These are phyloP conservation scores for Pisolithus marmoratus DNA, from an alignment of 768 basidiomycete species.

Conservation along the genomic window DNA sequence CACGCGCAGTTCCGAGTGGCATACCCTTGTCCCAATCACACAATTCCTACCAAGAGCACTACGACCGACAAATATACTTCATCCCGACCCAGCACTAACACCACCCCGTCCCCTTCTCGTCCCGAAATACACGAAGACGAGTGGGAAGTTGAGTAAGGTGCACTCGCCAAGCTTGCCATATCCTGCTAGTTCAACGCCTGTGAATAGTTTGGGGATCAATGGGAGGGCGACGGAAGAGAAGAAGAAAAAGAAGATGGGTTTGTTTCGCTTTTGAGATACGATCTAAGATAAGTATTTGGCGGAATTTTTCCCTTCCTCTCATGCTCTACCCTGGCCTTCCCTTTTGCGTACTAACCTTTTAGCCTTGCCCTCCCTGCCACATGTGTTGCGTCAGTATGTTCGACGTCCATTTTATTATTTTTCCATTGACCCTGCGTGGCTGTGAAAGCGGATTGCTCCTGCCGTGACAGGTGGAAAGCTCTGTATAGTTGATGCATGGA, in stretches of 20 bases:
- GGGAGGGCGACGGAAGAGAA: constrained; percentile 44
- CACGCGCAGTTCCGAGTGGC: constrained; percentile 65
- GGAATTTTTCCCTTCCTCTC: neutral
- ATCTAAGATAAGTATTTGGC: neutral
- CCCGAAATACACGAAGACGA: constrained; percentile 20
- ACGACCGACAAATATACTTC: constrained; percentile 78
- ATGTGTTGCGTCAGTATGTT: no score
- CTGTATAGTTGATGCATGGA: neutral
- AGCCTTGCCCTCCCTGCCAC: no score
- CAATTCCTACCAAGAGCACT: constrained; percentile 65
- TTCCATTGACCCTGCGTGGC: no score
- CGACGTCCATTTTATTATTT: neutral
- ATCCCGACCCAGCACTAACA: constrained; percentile 29
- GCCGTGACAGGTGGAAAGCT: neutral
- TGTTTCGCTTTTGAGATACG: constrained; percentile 54
- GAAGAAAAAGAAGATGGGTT: constrained; percentile 73
- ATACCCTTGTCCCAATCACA: constrained; percentile 43
- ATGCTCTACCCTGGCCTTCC: neutral
- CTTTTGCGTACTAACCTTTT: no score
- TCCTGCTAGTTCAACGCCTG: constrained; percentile 46
- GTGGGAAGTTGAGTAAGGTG: constrained; percentile 24
- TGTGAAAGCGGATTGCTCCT: no score
- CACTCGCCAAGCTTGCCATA: constrained; percentile 43
- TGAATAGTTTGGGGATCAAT: constrained; percentile 32
- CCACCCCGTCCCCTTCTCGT: constrained; percentile 21